Evolutionary conservation across 208 protist species (phyloP).

Genomic region (Leishmania major): DNA sequence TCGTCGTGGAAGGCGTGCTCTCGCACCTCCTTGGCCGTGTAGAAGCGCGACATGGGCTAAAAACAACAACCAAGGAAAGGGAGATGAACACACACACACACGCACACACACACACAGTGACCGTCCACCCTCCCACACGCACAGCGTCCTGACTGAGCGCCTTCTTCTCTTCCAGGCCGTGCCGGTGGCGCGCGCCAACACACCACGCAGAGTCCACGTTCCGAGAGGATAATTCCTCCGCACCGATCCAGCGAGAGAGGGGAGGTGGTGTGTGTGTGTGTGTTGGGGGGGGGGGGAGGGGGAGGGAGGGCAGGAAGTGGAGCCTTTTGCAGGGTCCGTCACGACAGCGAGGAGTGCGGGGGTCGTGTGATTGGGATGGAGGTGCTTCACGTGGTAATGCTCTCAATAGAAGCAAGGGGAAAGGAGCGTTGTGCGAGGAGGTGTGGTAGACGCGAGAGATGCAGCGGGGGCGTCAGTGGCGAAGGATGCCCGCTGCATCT

Average conservation of each 20-base stretch:
- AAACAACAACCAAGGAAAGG: not conserved
- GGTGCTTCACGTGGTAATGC: not conserved
- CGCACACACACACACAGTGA: not conserved
- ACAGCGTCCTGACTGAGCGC: not conserved
- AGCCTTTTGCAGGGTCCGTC: not conserved
- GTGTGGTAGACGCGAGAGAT: not conserved
- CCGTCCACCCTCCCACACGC: not conserved
- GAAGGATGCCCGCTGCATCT: not conserved
- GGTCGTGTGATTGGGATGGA: not conserved
- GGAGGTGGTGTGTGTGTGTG: not conserved
- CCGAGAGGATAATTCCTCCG: not conserved
- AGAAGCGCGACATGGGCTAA: slow-evolving; percentile 72
- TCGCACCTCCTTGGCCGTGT: slow-evolving; percentile 88
- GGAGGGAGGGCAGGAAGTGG: slow-evolving; percentile 18
- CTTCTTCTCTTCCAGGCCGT: not conserved
- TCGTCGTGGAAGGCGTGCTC: slow-evolving; percentile 90
- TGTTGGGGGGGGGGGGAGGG: too few relatives aligned
- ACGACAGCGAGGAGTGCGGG: slow-evolving; percentile 4
- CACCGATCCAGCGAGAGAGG: not conserved
- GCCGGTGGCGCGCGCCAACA: not conserved
- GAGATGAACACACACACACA: not conserved
- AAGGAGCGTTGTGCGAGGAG: not conserved
- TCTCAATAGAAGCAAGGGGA: not conserved
- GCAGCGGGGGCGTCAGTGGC: not conserved
- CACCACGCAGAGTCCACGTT: not conserved